Conservation (phyloP, 2,329 filamentous ascomycete genomes). For the Colletotrichum orbiculare region DNA sequence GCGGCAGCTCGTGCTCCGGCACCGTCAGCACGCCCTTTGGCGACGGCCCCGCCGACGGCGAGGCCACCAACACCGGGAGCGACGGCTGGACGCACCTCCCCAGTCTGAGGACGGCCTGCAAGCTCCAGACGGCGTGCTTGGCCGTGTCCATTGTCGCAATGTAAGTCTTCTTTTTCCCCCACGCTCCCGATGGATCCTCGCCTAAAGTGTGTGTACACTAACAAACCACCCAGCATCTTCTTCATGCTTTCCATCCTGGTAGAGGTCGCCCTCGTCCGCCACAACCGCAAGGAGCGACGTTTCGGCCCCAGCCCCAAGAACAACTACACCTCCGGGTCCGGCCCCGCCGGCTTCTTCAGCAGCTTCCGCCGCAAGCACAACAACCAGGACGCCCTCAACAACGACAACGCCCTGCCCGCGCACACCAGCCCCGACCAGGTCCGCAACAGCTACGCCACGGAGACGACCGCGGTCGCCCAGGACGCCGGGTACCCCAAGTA, state of each 20-base stretch:
- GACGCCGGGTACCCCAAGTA: slow-evolving; percentile 39
- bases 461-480: slow-evolving; percentile 46
- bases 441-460: slow-evolving; percentile 56
- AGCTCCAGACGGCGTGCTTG: slow-evolving; percentile 80
- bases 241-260: slow-evolving; percentile 79
- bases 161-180: slow-evolving; percentile 55
- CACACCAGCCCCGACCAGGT: slow-evolving; percentile 55
- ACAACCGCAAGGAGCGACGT: slow-evolving; percentile 80
- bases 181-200: too few species aligned
- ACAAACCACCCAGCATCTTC: slow-evolving; percentile 65
- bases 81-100: slow-evolving; percentile 61
- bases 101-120: slow-evolving; percentile 69
- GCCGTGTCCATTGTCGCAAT: slow-evolving; percentile 82
- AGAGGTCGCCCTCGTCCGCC: slow-evolving; percentile 74
- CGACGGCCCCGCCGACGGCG: slow-evolving; percentile 62
- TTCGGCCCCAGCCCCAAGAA: slow-evolving; percentile 64
- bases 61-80: slow-evolving; percentile 59
- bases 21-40: slow-evolving; percentile 77
- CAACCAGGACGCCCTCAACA: slow-evolving; percentile 42
- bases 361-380: slow-evolving; percentile 47
- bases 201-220: slow-evolving; percentile 6
- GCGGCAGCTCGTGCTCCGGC: slow-evolving; percentile 71
- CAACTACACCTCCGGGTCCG: slow-evolving; percentile 70
- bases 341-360: slow-evolving; percentile 47
- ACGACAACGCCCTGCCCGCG: slow-evolving; percentile 49